These are phyloP conservation scores for Olyra latifolia DNA, from an alignment of 176 grass and related monocot species.

Conservation along the genomic window DNA sequence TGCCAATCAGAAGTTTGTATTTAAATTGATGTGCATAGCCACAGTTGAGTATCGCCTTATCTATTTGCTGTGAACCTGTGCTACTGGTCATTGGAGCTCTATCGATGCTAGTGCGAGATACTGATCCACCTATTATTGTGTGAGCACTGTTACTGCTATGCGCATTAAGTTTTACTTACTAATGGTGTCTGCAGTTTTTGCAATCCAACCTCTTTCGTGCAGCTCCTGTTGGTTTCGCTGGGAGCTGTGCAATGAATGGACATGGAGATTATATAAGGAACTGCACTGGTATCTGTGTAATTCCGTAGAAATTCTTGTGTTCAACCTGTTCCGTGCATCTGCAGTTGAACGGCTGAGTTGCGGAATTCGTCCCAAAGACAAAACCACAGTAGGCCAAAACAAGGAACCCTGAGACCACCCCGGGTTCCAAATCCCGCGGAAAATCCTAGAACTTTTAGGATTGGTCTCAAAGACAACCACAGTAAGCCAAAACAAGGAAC, in stretches of 20 bases:
- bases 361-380: too few species aligned
- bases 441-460: too few species aligned
- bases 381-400: too few species aligned
- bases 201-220: not conserved
- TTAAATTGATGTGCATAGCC: not conserved
- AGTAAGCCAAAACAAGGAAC: too few species aligned
- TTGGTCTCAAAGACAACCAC: too few species aligned
- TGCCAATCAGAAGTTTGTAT: not conserved
- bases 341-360: too few species aligned
- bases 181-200: too few species aligned
- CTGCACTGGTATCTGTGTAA: not conserved
- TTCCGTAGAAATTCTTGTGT: too few species aligned
- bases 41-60: not conserved
- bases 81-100: not conserved
- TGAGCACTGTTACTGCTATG: not conserved
- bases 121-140: not conserved
- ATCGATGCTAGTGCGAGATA: not conserved
- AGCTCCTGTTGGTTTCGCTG: not conserved
- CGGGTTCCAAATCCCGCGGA: too few species aligned
- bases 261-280: not conserved
- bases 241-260: not conserved
- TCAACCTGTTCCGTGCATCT: too few species aligned
- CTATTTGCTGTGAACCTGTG: not conserved
- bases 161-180: too few species aligned
- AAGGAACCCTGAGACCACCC: too few species aligned